Evolutionary conservation across 2,329 filamentous ascomycete species (phyloP).

Genomic region (Trichophyton benhamiae): DNA sequence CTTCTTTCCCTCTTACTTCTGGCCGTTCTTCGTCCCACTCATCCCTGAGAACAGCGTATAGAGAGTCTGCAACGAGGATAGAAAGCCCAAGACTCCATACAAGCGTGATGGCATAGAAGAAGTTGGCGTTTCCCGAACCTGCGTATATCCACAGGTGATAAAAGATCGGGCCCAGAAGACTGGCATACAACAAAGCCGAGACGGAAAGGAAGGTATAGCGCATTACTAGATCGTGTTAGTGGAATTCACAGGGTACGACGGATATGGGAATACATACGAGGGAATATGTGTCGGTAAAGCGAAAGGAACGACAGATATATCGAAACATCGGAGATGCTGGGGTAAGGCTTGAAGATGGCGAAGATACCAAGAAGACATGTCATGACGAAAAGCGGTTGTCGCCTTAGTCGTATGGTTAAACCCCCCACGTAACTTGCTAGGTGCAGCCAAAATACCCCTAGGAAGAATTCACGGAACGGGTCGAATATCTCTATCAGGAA

Average conservation of each 20-base stretch:
- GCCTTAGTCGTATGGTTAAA: constrained; percentile 66
- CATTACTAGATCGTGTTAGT: constrained; percentile 51
- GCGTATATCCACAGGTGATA: constrained; percentile 98
- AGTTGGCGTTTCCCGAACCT: constrained; percentile 94
- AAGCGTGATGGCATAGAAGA: constrained; percentile 98
- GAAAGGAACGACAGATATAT: constrained; percentile 74
- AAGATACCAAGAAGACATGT: constrained; percentile 79
- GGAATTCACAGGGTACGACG: background rate
- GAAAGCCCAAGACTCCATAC: constrained; percentile 91
- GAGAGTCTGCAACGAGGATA: constrained; percentile 70
- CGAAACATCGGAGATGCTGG: constrained; percentile 79
- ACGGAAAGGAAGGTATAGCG: constrained; percentile 82
- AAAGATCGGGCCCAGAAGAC: constrained; percentile 82
- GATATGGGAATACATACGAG: constrained; percentile 41
- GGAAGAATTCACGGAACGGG: constrained; percentile 91
- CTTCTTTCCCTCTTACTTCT: constrained; percentile 78
- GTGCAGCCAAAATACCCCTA: constrained; percentile 96
- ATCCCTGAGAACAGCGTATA: constrained; percentile 80
- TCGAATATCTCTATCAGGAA: constrained; percentile 99
- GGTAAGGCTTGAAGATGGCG: constrained; percentile 93
- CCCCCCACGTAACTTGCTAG: constrained; percentile 80
- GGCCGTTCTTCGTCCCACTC: constrained; percentile 90
- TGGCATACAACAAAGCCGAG: constrained; percentile 73
- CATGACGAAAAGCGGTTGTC: constrained; percentile 76
- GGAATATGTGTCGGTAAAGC: constrained; percentile 82